A percentile compares a stretch with the other conserved stretches of the same genome.
These are phyloP conservation scores for Marasmius oreades DNA, from an alignment of 1,284 basidiomycete species.

Conservation along the genomic window DNA sequence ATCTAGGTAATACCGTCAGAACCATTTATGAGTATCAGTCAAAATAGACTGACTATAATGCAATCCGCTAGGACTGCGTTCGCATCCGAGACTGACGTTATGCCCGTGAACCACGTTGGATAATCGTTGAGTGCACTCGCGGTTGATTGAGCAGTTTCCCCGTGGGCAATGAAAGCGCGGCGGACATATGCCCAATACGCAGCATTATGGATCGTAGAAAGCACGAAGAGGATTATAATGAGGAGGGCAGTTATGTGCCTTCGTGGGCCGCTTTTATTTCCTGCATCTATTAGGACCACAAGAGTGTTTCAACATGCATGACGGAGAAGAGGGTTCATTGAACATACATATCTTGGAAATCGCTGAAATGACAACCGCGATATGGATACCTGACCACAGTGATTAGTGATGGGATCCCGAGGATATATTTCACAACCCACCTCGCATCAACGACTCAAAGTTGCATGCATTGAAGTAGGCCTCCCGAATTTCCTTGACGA, in stretches of 20 bases:
- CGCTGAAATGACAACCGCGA: slow-evolving; percentile 1
- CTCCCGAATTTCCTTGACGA: background rate
- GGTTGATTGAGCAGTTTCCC: slow-evolving; percentile 4
- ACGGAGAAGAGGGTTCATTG: no score
- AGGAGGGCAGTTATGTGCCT: slow-evolving; percentile 1
- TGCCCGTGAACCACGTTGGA: slow-evolving; percentile 7
- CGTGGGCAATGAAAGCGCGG: slow-evolving; percentile 7
- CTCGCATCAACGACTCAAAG: background rate
- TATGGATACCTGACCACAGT: slow-evolving; percentile 4
- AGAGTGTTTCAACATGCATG: no score
- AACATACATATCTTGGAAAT: slow-evolving; percentile 5
- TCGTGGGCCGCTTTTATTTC: slow-evolving; percentile 1
- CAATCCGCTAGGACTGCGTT: no score
- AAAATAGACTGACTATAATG: slow-evolving; percentile 2
- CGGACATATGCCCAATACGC: slow-evolving; percentile 10
- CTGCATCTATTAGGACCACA: background rate
- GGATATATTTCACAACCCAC: background rate
- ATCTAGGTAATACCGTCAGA: slow-evolving; percentile 1
- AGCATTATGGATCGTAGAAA: slow-evolving; percentile 9
- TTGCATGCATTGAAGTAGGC: background rate
- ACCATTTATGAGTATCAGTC: background rate
- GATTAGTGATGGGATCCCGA: background rate
- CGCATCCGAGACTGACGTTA: slow-evolving; percentile 6
- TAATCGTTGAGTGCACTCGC: slow-evolving; percentile 7
- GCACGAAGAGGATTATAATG: slow-evolving; percentile 4